Percentiles rank a stretch among this genome's conserved stretches.
Conservation (phyloP, 225 moss, liverwort and hornwort species). For the Sphagnum contortum region DNA sequence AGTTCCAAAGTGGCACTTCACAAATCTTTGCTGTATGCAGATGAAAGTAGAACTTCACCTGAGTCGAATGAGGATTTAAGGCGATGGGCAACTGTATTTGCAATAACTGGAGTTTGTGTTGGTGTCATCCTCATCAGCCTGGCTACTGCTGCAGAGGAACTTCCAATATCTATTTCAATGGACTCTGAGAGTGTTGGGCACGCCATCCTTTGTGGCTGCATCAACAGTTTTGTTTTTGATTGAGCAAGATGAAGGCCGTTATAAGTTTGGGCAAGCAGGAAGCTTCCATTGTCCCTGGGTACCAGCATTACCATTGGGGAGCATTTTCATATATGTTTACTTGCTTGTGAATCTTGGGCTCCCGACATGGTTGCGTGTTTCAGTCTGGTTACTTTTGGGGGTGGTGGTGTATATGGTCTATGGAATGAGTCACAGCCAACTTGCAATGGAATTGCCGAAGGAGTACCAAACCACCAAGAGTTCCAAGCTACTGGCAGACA, state of each 20-base stretch:
- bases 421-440: slow-evolving; percentile 60
- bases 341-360: slow-evolving; percentile 81
- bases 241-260: slow-evolving; percentile 82
- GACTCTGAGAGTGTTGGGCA: slow-evolving; percentile 48
- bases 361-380: slow-evolving; percentile 73
- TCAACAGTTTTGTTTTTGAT: slow-evolving; percentile 52
- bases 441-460: slow-evolving; percentile 32
- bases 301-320: slow-evolving; percentile 60
- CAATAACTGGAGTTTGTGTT: slow-evolving; percentile 44
- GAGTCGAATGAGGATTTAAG: slow-evolving; percentile 49
- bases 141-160: slow-evolving; percentile 49
- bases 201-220: slow-evolving; percentile 51
- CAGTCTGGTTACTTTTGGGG: slow-evolving; percentile 64
- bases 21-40: slow-evolving; percentile 28
- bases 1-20: slow-evolving; percentile 12
- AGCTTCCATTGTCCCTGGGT: slow-evolving; percentile 88
- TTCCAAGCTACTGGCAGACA: no score
- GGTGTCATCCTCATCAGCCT: slow-evolving; percentile 62
- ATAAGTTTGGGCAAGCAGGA: slow-evolving; percentile 87
- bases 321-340: slow-evolving; percentile 80
- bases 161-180: slow-evolving; percentile 58
- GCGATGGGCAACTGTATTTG: slow-evolving; percentile 64
- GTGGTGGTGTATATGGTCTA: slow-evolving; percentile 55
- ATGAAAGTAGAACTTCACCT: slow-evolving; percentile 5
- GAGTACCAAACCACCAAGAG: slow-evolving; percentile 4